Evolutionary conservation across 768 basidiomycete species (phyloP).

Genomic region (Hemileccinum impolitum): DNA sequence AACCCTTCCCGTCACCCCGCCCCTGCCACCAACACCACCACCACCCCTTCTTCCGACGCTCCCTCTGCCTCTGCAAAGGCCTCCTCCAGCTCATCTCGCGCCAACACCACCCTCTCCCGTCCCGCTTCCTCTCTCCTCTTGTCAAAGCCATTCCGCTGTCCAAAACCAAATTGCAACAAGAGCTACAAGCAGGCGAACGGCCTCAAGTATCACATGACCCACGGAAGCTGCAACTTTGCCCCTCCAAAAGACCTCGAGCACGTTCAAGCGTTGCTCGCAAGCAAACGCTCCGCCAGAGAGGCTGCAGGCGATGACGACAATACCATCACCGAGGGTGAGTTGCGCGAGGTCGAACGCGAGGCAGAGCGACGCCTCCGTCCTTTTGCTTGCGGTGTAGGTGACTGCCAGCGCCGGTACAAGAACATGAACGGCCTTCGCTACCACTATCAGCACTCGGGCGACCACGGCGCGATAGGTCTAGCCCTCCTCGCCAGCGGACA

Average conservation of each 20-base stretch:
- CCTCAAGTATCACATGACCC: conserved; percentile 91
- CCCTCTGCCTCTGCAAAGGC: conserved; percentile 22
- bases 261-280: conserved; percentile 65
- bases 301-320: conserved; percentile 41
- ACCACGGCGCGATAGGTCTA: conserved; percentile 89
- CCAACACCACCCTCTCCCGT: conserved; percentile 46
- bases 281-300: conserved; percentile 39
- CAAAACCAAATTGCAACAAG: conserved; percentile 94
- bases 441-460: conserved; percentile 95
- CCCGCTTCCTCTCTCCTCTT: conserved; percentile 60
- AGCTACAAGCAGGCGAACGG: conserved; percentile 95
- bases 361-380: conserved; percentile 80
- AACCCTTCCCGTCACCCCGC: conserved; percentile 18
- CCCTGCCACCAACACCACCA: no score
- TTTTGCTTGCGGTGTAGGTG: conserved; percentile 86
- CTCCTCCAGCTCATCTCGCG: conserved; percentile 30
- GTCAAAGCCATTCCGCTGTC: conserved; percentile 88
- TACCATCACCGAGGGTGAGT: conserved; percentile 54
- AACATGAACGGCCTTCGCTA: conserved; percentile 98
- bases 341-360: conserved; percentile 75
- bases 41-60: conserved; percentile 3
- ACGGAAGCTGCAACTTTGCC: conserved; percentile 90
- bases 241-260: conserved; percentile 83
- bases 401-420: conserved; percentile 88
- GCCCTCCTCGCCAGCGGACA: conserved; percentile 76